Base-by-base conservation (phyloP, 176 grass and related monocot species). In the Phyllostachys edulis region DNA sequence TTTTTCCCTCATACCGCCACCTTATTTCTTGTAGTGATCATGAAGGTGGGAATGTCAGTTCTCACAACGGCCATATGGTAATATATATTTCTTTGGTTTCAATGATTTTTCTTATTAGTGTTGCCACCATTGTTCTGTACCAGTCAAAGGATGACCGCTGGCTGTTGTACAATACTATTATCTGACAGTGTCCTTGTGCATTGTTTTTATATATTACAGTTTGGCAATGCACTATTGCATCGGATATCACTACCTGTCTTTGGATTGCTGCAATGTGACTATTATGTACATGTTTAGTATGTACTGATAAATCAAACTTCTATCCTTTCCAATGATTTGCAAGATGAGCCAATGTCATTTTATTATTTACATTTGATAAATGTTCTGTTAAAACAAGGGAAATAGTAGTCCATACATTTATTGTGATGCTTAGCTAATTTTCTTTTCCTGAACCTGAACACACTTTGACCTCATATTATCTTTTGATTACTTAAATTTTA, bases 11-110 rank as follows among this genome's bases (percentile, higher is more conserved):
- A 47, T 50, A 76, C 69, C 42, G 18, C 1, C 0, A 37, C 47
- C 3, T 74, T 56, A 27, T 21, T 82, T 91, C 61, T 88, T 92
- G 32, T 67, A 96, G 96, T 89, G 96, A 99, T 78, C 96, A 99
- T 39, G 96, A 99, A 88, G 96, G 96, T 1, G 93, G 96, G 50
- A 99, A 99, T 90, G 96, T 99, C 87, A 99, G 96, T 86, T 93
- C 96, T 42, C 96, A 99, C 85, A 94, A 93, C 44, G 96, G 87
- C 80, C 96, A 99, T 94, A 89, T 99, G 89, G 96, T 99, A 96
- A 92, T 82, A 64, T 76, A 81, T 57, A 6, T 77, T 67, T 68
- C 15, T 38, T 29, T 77, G 9, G 2, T 75, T 90, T 26, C 14
- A 7, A 16, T 89, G 21, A 45, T 57, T 77, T 47, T 82, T 73